Conservation (phyloP, 192 early-diverging fungal genomes). For the Gonapodya sp. region DNA sequence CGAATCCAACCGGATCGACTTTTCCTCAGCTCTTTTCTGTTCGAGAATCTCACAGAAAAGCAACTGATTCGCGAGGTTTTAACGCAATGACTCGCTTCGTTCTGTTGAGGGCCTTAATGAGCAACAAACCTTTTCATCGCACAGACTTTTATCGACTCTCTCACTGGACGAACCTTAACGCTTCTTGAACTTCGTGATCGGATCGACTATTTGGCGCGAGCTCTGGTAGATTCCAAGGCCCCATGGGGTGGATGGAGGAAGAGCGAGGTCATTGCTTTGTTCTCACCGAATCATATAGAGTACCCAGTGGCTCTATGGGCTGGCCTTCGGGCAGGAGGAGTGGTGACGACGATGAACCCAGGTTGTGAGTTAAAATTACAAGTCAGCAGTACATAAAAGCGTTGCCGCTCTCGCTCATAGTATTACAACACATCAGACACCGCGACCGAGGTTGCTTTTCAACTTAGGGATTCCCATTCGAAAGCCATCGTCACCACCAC, state of each 20-base stretch:
- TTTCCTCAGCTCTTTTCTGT: neutral
- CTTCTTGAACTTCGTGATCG: neutral
- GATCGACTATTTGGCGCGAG: neutral
- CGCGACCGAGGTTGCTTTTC: neutral
- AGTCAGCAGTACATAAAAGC: no score
- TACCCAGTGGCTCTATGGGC: constrained; percentile 2
- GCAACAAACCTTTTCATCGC: neutral
- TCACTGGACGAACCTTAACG: neutral
- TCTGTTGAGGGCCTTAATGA: neutral
- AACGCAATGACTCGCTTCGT: neutral
- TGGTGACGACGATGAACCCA: neutral
- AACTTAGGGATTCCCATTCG: neutral
- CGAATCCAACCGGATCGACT: neutral
- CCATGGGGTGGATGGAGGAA: neutral
- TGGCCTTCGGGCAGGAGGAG: neutral
- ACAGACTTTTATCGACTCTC: neutral
- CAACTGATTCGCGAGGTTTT: neutral
- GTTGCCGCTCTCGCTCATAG: no score
- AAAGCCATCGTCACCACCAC: neutral
- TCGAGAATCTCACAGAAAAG: neutral
- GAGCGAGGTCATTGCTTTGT: neutral
- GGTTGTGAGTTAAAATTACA: neutral
- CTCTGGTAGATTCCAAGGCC: neutral
- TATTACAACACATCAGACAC: no score
- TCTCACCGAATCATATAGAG: neutral